These are phyloP conservation scores for Moringa oleifera DNA, from an alignment of 345 rosid genomes.

Conservation along the genomic window DNA sequence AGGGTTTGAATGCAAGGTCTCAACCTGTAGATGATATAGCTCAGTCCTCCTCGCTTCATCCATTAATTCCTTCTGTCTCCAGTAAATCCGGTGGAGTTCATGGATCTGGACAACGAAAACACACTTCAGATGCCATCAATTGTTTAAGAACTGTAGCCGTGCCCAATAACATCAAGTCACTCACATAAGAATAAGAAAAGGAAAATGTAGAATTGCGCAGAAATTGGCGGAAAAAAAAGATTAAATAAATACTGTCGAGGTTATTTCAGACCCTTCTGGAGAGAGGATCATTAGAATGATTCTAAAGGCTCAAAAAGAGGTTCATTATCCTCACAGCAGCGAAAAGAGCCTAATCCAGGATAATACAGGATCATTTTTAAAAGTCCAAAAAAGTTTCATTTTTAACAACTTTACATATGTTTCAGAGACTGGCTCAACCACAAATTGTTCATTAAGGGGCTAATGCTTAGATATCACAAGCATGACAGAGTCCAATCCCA, in stretches of 20 bases:
- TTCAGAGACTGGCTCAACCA: too few relatives aligned
- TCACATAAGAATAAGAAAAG: constrained; percentile 5
- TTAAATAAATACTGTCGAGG: background rate
- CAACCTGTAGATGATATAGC: constrained; percentile 15
- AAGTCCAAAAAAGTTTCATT: too few relatives aligned
- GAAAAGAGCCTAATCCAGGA: too few relatives aligned
- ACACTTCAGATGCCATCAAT: constrained; percentile 14
- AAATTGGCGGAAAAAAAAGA: background rate
- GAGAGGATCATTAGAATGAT: background rate
- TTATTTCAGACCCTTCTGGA: background rate
- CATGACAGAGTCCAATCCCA: background rate
- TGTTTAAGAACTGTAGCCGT: background rate
- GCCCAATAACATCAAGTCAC: constrained; percentile 6
- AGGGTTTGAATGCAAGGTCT: constrained; percentile 19
- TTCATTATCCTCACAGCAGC: too few relatives aligned
- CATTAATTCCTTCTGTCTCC: constrained; percentile 50
- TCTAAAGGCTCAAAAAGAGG: background rate
- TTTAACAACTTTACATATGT: too few relatives aligned
- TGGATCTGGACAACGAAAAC: constrained; percentile 30
- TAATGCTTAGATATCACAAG: background rate
- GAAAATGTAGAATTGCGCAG: background rate
- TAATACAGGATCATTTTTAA: too few relatives aligned
- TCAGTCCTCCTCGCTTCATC: constrained; percentile 32
- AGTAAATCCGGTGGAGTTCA: constrained; percentile 58
- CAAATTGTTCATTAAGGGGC: background rate